A percentile compares a stretch with the other conserved stretches of the same genome.
phyloP scores from a whole-genome alignment of 2,329 filamentous ascomycete species.

The Aspergillus nomiae region DNA sequence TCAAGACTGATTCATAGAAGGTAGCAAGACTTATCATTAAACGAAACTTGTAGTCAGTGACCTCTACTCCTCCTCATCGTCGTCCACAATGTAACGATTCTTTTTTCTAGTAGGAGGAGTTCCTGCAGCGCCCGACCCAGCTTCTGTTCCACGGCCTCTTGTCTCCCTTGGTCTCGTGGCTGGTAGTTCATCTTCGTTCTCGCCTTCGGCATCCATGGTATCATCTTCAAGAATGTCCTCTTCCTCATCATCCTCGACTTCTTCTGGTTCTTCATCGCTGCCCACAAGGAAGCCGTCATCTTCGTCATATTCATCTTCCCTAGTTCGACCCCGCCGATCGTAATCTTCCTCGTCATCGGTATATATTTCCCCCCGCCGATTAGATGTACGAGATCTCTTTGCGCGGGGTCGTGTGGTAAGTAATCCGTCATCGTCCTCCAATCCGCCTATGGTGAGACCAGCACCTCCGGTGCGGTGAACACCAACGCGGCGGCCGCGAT shows the following conservation, averaged over 20 bases:
- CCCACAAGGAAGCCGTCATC: slow-evolving; percentile 73
- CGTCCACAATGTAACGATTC: slow-evolving; percentile 50
- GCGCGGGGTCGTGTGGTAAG: slow-evolving; percentile 43
- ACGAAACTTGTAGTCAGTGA: slow-evolving; percentile 14
- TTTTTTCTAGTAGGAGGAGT: slow-evolving; percentile 47
- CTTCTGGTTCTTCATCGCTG: slow-evolving; percentile 51
- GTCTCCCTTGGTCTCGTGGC: slow-evolving; percentile 32
- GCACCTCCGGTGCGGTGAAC: slow-evolving; percentile 48
- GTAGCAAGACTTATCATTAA: background rate
- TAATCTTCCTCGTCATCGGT: slow-evolving; percentile 53
- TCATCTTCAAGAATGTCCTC: slow-evolving; percentile 47
- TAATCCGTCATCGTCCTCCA: slow-evolving; percentile 60
- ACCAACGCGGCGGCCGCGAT: slow-evolving; percentile 54
- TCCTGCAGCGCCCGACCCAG: slow-evolving; percentile 26
- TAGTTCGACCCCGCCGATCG: slow-evolving; percentile 49
- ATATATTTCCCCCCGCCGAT: slow-evolving; percentile 52
- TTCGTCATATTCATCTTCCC: slow-evolving; percentile 81
- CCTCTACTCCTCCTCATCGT: slow-evolving; percentile 50
- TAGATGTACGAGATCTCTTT: slow-evolving; percentile 40
- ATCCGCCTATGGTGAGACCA: slow-evolving; percentile 57
- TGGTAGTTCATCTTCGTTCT: slow-evolving; percentile 36
- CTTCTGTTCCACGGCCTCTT: slow-evolving; percentile 21
- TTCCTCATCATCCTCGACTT: slow-evolving; percentile 47
- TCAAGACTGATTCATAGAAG: slow-evolving; percentile 9
- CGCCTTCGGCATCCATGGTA: slow-evolving; percentile 49